These are phyloP conservation scores for Pseudonectria buxi DNA, from an alignment of 2,329 filamentous ascomycete species.

Conservation along the genomic window DNA sequence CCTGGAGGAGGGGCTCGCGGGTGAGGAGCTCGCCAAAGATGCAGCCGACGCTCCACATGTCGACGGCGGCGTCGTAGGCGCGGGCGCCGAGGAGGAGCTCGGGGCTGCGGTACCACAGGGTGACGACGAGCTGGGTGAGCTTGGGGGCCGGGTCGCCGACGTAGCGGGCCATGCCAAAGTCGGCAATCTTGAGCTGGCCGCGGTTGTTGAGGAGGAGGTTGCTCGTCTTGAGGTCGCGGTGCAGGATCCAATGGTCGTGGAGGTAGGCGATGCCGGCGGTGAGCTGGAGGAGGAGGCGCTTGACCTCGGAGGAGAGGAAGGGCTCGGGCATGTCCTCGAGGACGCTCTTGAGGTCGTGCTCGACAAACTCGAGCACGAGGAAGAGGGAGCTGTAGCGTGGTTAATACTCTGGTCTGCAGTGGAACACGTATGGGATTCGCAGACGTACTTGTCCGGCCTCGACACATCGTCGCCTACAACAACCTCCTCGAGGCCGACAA, in stretches of 20 bases:
- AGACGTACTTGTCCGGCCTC: conserved; percentile 46
- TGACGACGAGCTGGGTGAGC: conserved; percentile 89
- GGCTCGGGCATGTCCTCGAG: conserved; percentile 92
- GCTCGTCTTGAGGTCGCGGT: conserved; percentile 88
- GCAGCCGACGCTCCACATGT: conserved; percentile 95
- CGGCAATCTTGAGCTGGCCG: conserved; percentile 88
- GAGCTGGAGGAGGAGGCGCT: conserved; percentile 81
- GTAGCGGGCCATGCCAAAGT: conserved; percentile 96
- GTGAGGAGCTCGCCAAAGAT: conserved; percentile 89
- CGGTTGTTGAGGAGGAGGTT: conserved; percentile 95
- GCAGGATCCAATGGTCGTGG: conserved; percentile 84
- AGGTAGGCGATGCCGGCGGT: conserved; percentile 75
- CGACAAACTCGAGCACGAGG: conserved; percentile 93
- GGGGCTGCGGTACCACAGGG: conserved; percentile 91
- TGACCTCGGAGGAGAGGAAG: conserved; percentile 87
- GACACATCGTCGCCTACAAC: conserved; percentile 62
- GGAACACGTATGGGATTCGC: too few relatives aligned
- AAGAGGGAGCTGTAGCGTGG: conserved; percentile 64
- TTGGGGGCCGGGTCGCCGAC: conserved; percentile 70
- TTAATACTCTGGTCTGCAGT: too few relatives aligned
- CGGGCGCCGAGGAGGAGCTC: conserved; percentile 79
- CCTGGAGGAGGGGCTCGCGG: conserved; percentile 76
- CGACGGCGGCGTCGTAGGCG: conserved; percentile 68
- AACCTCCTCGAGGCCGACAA: conserved; percentile 77
- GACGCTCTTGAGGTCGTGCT: conserved; percentile 91